Percentiles rank a stretch among this genome's conserved stretches.
Evolutionary conservation across 257 asterid genomes (phyloP).

Genomic region (Gynochthodes officinalis): DNA sequence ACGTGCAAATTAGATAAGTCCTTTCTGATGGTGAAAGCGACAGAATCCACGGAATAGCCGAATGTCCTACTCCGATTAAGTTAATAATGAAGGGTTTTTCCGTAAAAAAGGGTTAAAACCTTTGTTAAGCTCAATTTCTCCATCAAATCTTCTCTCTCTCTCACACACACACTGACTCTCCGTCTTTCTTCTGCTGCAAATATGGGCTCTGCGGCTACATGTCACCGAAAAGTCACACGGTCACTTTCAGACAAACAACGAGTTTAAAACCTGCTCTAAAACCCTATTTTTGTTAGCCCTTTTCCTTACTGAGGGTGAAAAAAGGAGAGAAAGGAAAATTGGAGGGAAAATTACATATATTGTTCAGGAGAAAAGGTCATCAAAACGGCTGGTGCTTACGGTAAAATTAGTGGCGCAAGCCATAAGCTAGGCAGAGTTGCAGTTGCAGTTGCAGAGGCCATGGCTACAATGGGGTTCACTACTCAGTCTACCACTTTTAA

Average conservation of each 20-base stretch:
- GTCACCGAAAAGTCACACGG: conserved; percentile 9
- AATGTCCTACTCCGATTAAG: neutral
- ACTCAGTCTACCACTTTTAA: conserved; percentile 51
- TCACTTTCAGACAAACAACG: conserved; percentile 15
- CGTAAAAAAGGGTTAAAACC: conserved; percentile 14
- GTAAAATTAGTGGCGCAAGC: conserved; percentile 44
- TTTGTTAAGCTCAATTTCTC: neutral
- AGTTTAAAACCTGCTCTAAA: conserved; percentile 14
- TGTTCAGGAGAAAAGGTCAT: conserved; percentile 16
- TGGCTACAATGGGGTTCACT: conserved; percentile 79
- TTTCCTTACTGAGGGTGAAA: neutral
- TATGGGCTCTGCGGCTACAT: conserved; percentile 1
- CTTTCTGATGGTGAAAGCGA: too few species aligned
- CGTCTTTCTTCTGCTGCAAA: neutral
- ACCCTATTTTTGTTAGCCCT: conserved; percentile 13
- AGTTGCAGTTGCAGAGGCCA: conserved; percentile 55
- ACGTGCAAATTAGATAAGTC: too few species aligned
- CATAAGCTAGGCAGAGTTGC: conserved; percentile 59
- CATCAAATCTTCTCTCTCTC: neutral
- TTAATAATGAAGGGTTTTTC: neutral
- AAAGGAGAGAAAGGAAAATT: neutral
- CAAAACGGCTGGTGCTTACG: conserved; percentile 69
- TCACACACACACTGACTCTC: neutral
- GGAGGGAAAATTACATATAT: neutral
- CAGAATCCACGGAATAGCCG: neutral